Evolutionary conservation across 257 asterid genomes (phyloP).

Genomic region (Linaria vulgaris): DNA sequence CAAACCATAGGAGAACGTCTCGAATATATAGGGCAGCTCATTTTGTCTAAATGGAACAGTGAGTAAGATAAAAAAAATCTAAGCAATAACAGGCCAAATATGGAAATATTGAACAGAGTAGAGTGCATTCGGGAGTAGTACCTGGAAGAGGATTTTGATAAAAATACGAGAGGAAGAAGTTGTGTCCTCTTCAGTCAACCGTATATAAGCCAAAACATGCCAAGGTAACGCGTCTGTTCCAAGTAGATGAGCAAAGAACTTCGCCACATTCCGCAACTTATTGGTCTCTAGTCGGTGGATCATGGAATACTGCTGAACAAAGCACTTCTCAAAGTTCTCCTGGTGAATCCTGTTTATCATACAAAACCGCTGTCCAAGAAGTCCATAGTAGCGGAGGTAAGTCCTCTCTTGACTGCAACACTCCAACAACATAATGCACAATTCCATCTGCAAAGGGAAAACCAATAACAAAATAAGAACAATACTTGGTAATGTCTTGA

Average conservation of each 20-base stretch:
- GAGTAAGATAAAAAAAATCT: too few species aligned
- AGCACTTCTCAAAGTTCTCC: conserved; percentile 51
- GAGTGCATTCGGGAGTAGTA: too few species aligned
- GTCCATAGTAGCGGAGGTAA: conserved; percentile 53
- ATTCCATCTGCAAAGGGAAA: conserved; percentile 37
- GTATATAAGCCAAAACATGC: conserved; percentile 53
- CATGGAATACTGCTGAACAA: conserved; percentile 56
- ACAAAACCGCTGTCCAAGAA: conserved; percentile 58
- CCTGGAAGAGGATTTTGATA: conserved; percentile 59
- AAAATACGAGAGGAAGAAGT: conserved; percentile 57
- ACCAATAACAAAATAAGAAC: too few species aligned
- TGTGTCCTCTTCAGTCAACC: conserved; percentile 56
- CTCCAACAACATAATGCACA: conserved; percentile 55
- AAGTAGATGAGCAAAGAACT: conserved; percentile 55
- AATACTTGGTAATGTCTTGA: too few species aligned
- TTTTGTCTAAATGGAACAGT: too few species aligned
- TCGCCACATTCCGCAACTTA: conserved; percentile 52
- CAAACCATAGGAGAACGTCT: too few species aligned
- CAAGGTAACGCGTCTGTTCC: conserved; percentile 54
- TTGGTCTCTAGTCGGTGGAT: conserved; percentile 55
- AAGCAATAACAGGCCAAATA: too few species aligned
- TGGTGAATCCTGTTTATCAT: conserved; percentile 50
- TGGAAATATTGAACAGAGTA: too few species aligned
- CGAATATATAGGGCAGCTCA: too few species aligned
- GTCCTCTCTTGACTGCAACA: conserved; percentile 65